Evolutionary conservation across 2,329 filamentous ascomycete genomes (phyloP).

Genomic region (Tolypocladium inflatum): DNA sequence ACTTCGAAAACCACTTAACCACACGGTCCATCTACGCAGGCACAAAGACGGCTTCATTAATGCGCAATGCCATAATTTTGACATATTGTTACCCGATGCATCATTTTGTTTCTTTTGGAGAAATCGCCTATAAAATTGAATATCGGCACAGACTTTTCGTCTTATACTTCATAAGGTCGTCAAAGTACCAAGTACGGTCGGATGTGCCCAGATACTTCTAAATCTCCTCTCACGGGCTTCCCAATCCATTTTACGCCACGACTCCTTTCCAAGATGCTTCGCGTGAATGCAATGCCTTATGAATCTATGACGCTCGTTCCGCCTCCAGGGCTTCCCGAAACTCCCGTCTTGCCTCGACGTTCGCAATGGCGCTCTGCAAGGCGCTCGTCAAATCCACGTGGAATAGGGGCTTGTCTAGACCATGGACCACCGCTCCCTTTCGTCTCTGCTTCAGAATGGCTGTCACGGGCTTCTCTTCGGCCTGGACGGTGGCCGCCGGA

Average conservation of each 20-base stretch:
- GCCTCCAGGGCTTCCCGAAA: conserved; percentile 7
- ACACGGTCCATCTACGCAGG: not conserved
- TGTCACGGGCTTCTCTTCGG: conserved; percentile 28
- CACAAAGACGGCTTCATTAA: not conserved
- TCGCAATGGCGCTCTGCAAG: conserved; percentile 76
- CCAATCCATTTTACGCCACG: not conserved
- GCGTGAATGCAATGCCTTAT: not conserved
- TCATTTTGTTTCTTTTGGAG: not conserved
- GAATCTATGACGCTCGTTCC: not conserved
- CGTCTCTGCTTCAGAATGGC: conserved; percentile 22
- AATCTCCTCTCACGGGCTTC: not conserved
- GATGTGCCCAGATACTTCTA: not conserved
- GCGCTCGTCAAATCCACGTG: conserved; percentile 88
- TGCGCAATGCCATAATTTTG: not conserved
- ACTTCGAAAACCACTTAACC: not conserved
- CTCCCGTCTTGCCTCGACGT: conserved; percentile 51
- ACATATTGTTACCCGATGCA: not conserved
- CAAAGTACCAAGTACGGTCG: not conserved
- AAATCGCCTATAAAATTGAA: not conserved
- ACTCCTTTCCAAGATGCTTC: not conserved
- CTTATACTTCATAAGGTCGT: not conserved
- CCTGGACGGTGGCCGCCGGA: not conserved
- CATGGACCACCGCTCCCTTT: conserved; percentile 61
- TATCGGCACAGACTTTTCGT: not conserved
- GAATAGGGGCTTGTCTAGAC: conserved; percentile 86